These are phyloP conservation scores for Aspergillus fumigatus DNA, from an alignment of 2,329 filamentous ascomycete species.

Conservation along the genomic window DNA sequence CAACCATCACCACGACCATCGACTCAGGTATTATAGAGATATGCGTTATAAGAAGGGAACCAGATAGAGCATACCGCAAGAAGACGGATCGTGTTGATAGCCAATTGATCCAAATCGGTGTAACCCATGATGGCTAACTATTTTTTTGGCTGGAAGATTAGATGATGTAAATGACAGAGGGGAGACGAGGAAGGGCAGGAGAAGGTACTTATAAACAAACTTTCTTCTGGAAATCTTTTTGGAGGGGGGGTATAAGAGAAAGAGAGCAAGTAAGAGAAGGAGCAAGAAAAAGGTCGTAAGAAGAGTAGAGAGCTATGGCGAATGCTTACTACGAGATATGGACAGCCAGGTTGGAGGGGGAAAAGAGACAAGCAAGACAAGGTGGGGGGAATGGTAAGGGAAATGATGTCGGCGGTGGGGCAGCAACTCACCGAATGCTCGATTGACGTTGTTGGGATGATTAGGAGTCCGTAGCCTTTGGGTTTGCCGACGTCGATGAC, in stretches of 20 bases:
- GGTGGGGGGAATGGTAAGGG: neutral
- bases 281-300: slow-evolving; percentile 16
- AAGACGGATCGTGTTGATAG: slow-evolving; percentile 96
- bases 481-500: neutral
- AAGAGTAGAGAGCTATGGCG: slow-evolving; percentile 9
- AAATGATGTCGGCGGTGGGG: slow-evolving; percentile 8
- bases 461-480: neutral
- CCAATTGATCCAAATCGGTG: slow-evolving; percentile 79
- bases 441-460: neutral
- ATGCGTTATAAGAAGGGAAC: neutral
- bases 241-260: slow-evolving; percentile 11
- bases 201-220: slow-evolving; percentile 14
- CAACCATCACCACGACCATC: neutral
- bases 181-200: slow-evolving; percentile 1
- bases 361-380: neutral
- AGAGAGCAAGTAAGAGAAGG: slow-evolving; percentile 15
- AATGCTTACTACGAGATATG: slow-evolving; percentile 2
- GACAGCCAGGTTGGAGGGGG: slow-evolving; percentile 9
- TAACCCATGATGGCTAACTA: slow-evolving; percentile 68
- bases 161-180: slow-evolving; percentile 6
- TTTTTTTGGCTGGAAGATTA: slow-evolving; percentile 14
- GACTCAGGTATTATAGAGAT: neutral
- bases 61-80: slow-evolving; percentile 70
- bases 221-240: neutral
- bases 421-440: neutral